Evolutionary conservation across 2,329 filamentous ascomycete genomes (phyloP), one percentile per base, ranked within the genome.

Genomic region (Ceratocystis albifundus): DNA sequence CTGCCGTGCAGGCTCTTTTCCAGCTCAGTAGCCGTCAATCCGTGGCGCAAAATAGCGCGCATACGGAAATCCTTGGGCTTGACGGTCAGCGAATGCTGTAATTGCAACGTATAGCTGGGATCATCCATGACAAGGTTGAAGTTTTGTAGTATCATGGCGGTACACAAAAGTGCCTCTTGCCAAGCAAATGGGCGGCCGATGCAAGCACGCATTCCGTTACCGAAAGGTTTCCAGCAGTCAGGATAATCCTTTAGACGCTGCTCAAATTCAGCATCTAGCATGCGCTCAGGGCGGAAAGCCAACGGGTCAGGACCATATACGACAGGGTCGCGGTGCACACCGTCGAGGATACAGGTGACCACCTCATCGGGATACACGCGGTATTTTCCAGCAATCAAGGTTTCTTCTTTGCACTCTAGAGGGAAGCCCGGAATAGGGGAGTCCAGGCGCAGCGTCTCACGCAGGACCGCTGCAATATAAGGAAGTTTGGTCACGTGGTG

Each of bases 161-260:
- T 77, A 7, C 81, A 80, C 0, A 89, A 75, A 4, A 87, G 72
- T 1, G 82, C 79, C 74, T 92, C 88, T 72, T 92, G 88, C 85
- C 85, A 88, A 0, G 88, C 87, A 72, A 91, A 91, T 0, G 83
- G 80, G 0, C 87, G 78, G 3, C 88, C 88, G 68, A 91, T 90
- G 70, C 88, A 92, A 0, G 78, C 85, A 65, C 88, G 77, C 69
- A 81, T 78, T 1, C 88, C 88, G 67, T 88, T 88, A 1, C 88
- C 89, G 70, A 91, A 92, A 2, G 88, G 87, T 75, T 88, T 88
- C 85, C 84, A 88, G 41, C 80, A 80, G 65, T 83, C 83, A 15
- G 80, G 79, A 36, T 84, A 86, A 4, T 88, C 78, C 30, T 82
- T 82, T 68, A 84, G 81, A 25, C 85, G 73, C 2, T 78, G 79